Evolutionary conservation across 2,329 filamentous ascomycete genomes (phyloP).

Genomic region (Plectosphaerella sp.): DNA sequence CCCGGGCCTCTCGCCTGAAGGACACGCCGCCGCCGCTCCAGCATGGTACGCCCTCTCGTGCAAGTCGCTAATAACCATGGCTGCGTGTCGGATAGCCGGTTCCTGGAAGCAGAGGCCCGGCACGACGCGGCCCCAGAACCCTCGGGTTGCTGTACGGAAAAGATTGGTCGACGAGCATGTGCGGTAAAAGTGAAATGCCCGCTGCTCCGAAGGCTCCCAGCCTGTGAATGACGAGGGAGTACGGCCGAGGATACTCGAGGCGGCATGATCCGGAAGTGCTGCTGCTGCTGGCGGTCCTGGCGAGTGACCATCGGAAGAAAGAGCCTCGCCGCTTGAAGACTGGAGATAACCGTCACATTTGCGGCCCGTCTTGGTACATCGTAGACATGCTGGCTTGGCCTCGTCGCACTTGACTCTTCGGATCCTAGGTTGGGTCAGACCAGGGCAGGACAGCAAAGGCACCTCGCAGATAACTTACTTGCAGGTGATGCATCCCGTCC

Average conservation of each 20-base stretch:
- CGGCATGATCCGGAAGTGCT: background rate
- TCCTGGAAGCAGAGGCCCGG: conserved; percentile 39
- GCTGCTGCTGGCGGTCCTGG: too few species aligned
- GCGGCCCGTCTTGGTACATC: conserved; percentile 50
- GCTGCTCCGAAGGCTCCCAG: conserved; percentile 14
- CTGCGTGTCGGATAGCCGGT: conserved; percentile 42
- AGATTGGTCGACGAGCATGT: conserved; percentile 32
- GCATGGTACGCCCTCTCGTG: conserved; percentile 28
- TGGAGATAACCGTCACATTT: conserved; percentile 51
- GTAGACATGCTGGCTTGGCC: conserved; percentile 44
- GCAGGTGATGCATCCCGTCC: conserved; percentile 50
- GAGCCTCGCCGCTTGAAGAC: too few species aligned
- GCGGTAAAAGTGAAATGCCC: conserved; percentile 28
- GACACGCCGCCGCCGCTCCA: background rate
- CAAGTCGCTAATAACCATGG: conserved; percentile 44
- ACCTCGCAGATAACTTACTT: conserved; percentile 25
- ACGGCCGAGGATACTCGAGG: conserved; percentile 11
- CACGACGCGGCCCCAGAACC: conserved; percentile 40
- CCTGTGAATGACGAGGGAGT: conserved; percentile 5
- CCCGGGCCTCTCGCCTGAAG: background rate
- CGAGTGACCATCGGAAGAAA: too few species aligned
- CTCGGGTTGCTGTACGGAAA: conserved; percentile 30
- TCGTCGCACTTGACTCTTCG: conserved; percentile 56
- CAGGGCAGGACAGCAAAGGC: background rate
- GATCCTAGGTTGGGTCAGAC: conserved; percentile 28